These are phyloP conservation scores for Trichoderma sp. DNA, from an alignment of 2,329 filamentous ascomycete species.

Conservation along the genomic window DNA sequence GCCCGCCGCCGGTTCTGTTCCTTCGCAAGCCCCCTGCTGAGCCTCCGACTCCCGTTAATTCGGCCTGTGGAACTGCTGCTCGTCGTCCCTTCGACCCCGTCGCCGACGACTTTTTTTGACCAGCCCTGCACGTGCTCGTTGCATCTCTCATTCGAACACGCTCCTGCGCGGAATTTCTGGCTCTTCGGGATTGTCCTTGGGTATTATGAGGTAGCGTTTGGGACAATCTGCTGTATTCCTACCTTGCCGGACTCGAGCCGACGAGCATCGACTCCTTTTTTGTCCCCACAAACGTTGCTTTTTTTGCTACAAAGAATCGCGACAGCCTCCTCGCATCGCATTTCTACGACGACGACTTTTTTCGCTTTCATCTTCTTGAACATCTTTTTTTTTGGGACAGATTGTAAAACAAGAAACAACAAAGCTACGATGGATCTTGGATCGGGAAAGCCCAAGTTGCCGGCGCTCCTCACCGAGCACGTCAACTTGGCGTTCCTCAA, in stretches of 20 bases:
- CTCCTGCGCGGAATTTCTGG: constrained; percentile 12
- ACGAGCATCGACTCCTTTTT: constrained; percentile 28
- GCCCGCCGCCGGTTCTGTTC: constrained; percentile 26
- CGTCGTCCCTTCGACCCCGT: constrained; percentile 8
- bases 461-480: constrained; percentile 44
- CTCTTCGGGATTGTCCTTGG: constrained; percentile 21
- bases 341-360: not conserved
- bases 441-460: constrained; percentile 46
- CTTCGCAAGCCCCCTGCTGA: constrained; percentile 8
- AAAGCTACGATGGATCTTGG: constrained; percentile 44
- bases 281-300: constrained; percentile 12
- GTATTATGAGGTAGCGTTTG: constrained; percentile 27
- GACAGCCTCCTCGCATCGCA: constrained; percentile 22
- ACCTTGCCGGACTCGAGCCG: constrained; percentile 13
- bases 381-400: constrained; percentile 9
- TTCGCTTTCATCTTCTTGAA: not conserved
- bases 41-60: constrained; percentile 18
- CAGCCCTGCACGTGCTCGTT: constrained; percentile 19
- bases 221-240: constrained; percentile 25
- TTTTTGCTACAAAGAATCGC: constrained; percentile 14
- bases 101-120: constrained; percentile 1
- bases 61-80: constrained; percentile 14
- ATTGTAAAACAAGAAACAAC: not conserved
- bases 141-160: not conserved
- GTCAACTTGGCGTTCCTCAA: constrained; percentile 47